Conservation (phyloP, 2,329 filamentous ascomycete genomes). For the Claviceps sp. region DNA sequence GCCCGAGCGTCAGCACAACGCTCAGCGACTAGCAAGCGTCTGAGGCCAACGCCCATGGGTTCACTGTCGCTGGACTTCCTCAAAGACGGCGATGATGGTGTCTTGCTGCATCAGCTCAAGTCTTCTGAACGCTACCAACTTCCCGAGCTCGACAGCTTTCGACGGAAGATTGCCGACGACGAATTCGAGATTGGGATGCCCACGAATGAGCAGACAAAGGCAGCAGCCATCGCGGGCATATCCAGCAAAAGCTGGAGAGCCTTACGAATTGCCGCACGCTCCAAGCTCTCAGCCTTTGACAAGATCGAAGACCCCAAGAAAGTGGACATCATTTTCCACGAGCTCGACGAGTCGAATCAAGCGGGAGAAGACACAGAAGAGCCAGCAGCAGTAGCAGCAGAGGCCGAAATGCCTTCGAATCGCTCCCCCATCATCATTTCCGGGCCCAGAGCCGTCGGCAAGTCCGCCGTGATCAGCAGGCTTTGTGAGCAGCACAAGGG, state of each 20-base stretch:
- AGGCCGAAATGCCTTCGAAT: constrained; percentile 32
- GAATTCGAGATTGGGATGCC: constrained; percentile 83
- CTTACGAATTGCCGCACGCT: constrained; percentile 63
- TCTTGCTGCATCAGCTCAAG: constrained; percentile 57
- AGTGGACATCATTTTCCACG: constrained; percentile 43
- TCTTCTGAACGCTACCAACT: constrained; percentile 49
- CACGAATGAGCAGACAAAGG: constrained; percentile 44
- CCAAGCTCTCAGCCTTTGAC: constrained; percentile 66
- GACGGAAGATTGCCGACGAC: constrained; percentile 60
- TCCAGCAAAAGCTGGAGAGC: constrained; percentile 86
- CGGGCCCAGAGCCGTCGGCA: constrained; percentile 48
- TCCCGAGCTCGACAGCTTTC: constrained; percentile 58
- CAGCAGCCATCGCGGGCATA: constrained; percentile 52
- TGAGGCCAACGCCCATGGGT: constrained; percentile 55
- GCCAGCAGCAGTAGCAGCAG: constrained; percentile 16
- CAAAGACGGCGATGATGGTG: constrained; percentile 44
- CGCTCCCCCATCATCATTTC: constrained; percentile 50
- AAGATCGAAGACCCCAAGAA: constrained; percentile 76
- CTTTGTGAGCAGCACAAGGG: constrained; percentile 51
- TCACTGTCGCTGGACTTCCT: constrained; percentile 70
- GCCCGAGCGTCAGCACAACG: constrained; percentile 54
- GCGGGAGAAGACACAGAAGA: constrained; percentile 20
- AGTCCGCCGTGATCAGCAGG: constrained; percentile 47
- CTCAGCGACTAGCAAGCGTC: constrained; percentile 55
- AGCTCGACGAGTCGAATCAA: constrained; percentile 26